phyloP scores from a whole-genome alignment of 1,139 yeast species.

The Williopsis jadinii region DNA sequence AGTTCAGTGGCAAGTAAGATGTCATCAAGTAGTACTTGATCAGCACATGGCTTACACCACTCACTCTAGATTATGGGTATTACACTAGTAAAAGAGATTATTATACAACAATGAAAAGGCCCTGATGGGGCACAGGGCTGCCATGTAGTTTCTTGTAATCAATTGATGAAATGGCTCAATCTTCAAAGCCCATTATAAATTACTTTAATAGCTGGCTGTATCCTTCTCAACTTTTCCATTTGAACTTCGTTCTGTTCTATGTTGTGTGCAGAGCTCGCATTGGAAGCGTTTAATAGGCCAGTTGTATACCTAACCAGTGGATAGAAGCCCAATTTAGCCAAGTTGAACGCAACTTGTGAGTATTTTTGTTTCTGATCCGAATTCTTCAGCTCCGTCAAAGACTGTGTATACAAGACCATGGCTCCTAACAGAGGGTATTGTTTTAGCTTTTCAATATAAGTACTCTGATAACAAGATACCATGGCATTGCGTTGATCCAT shows the following conservation, averaged over 20 bases:
- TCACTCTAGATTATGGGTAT: too few relatives aligned
- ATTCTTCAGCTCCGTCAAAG: constrained; percentile 17
- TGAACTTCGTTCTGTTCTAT: constrained; percentile 20
- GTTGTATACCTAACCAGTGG: constrained; percentile 18
- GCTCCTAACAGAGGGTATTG: constrained; percentile 16
- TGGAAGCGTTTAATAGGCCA: constrained; percentile 16
- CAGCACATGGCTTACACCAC: background rate
- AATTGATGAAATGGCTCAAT: too few relatives aligned
- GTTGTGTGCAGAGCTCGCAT: constrained; percentile 19
- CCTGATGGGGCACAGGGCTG: too few relatives aligned
- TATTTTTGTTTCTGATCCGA: constrained; percentile 23
- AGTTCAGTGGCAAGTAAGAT: constrained; percentile 5
- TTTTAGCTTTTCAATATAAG: constrained; percentile 4
- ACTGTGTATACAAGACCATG: constrained; percentile 17
- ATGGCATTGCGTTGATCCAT: background rate
- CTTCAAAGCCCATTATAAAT: too few relatives aligned
- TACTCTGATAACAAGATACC: too few relatives aligned
- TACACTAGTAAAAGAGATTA: too few relatives aligned
- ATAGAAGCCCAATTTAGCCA: constrained; percentile 19
- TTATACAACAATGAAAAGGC: too few relatives aligned
- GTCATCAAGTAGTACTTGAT: background rate
- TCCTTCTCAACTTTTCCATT: constrained; percentile 14
- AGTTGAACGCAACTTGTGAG: constrained; percentile 20
- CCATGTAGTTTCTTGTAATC: too few relatives aligned
- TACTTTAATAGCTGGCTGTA: constrained; percentile 1